Evolutionary conservation across 2,329 filamentous ascomycete genomes (phyloP).

Genomic region (Penicillium sp.): DNA sequence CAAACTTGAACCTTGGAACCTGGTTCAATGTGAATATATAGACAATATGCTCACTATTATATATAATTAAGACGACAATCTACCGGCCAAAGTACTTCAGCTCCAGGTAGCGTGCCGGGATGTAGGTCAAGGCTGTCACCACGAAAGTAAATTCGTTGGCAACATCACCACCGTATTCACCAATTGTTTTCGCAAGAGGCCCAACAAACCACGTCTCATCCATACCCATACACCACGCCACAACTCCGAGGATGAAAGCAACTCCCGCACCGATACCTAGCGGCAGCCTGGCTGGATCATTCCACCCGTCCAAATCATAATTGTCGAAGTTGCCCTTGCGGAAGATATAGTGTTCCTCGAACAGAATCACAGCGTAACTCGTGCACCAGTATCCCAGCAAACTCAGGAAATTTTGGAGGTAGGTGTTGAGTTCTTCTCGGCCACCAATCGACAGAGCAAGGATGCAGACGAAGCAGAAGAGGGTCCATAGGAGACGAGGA

Average conservation of each 20-base stretch:
- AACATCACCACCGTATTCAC: constrained; percentile 49
- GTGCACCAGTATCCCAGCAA: constrained; percentile 55
- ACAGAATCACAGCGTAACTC: constrained; percentile 50
- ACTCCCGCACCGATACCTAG: constrained; percentile 45
- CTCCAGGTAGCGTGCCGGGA: constrained; percentile 53
- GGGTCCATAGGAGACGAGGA: constrained; percentile 52
- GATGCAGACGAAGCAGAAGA: constrained; percentile 48
- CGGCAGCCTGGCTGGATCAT: constrained; percentile 46
- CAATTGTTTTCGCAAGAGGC: constrained; percentile 46
- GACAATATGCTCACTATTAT: neutral
- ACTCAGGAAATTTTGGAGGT: constrained; percentile 50
- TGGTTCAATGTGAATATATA: neutral
- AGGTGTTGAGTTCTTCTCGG: constrained; percentile 44
- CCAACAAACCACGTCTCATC: constrained; percentile 58
- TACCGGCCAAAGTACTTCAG: constrained; percentile 47
- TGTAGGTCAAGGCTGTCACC: constrained; percentile 49
- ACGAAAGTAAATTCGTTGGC: constrained; percentile 56
- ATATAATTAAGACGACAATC: neutral
- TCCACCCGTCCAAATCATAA: constrained; percentile 54
- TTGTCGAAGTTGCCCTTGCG: constrained; percentile 43
- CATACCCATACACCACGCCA: constrained; percentile 59
- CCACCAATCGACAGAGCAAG: constrained; percentile 48
- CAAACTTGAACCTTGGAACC: neutral
- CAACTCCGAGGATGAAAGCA: constrained; percentile 49
- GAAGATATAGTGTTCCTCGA: constrained; percentile 52